These are phyloP conservation scores for Globisporangium lucens DNA, from an alignment of 352 stramenopile species.

Conservation along the genomic window DNA sequence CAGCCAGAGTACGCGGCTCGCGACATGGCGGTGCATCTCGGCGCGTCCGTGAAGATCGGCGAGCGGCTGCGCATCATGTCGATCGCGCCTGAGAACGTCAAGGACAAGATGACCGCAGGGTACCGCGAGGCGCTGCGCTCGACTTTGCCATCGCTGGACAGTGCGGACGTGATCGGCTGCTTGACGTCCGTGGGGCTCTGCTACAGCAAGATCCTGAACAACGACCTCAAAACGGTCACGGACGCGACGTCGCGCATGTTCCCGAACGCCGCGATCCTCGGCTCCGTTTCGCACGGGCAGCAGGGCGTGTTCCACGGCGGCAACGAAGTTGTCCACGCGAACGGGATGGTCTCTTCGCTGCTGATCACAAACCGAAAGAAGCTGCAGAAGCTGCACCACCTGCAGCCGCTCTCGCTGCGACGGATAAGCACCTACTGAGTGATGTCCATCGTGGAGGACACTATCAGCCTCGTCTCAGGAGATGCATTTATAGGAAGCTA, in stretches of 20 bases:
- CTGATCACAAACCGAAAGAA: slow-evolving; percentile 85
- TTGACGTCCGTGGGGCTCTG: slow-evolving; percentile 63
- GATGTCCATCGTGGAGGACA: not conserved
- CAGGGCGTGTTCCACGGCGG: slow-evolving; percentile 62
- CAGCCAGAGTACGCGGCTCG: slow-evolving; percentile 55
- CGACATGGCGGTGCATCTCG: slow-evolving; percentile 54
- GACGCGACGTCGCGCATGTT: slow-evolving; percentile 57
- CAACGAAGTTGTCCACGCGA: slow-evolving; percentile 60
- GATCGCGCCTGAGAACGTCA: slow-evolving; percentile 50
- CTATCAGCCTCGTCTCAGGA: not conserved
- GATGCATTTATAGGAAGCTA: not conserved
- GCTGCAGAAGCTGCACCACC: slow-evolving; percentile 41
- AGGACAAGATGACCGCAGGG: slow-evolving; percentile 43
- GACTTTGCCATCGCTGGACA: slow-evolving; percentile 53
- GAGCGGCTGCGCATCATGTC: slow-evolving; percentile 80
- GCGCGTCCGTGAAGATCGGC: slow-evolving; percentile 46
- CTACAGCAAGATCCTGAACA: slow-evolving; percentile 66
- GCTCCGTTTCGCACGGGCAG: slow-evolving; percentile 65
- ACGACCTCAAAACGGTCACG: slow-evolving; percentile 52
- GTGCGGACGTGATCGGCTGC: slow-evolving; percentile 63
- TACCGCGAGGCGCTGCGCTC: slow-evolving; percentile 51
- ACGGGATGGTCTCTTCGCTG: slow-evolving; percentile 76
- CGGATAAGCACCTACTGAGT: slow-evolving; percentile 54
- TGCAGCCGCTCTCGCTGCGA: slow-evolving; percentile 49
- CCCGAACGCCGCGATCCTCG: slow-evolving; percentile 47